Evolutionary conservation across 371 early-diverging fungal genomes (phyloP), one percentile per base, ranked within the genome.

Genomic region (Mortierella sp.): DNA sequence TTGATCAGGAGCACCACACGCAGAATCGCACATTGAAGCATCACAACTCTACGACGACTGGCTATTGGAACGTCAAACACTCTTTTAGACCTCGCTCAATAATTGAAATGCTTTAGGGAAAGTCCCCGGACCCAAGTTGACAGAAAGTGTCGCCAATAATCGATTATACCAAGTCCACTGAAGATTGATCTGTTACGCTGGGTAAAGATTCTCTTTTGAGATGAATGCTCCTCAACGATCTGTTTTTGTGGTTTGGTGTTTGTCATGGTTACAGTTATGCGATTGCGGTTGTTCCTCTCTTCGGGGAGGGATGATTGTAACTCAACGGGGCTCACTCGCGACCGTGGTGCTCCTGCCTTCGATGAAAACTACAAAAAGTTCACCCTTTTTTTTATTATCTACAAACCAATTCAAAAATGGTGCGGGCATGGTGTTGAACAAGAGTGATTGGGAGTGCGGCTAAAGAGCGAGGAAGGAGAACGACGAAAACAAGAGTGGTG

Each of bases 271-370:
- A 85, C 85, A 85, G 85, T 85, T 50, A 85, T 85, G 85, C 85
- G 85, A 85, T 85, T 85, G 85, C 81, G 78, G 78, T 85, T 85
- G 76, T 75, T 51, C 73, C 44, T 69, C n/a, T 59, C 14, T 61
- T 14, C 11, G 21, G 28, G 19, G 48, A 50, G 34, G 44, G 75
- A 75, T 78, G 78, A 85, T 75, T 73, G 81, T 85, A 85, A 85
- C 85, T 78, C 81, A 85, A 85, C 85, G 85, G 78, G 85, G 85
- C 85, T 85, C 85, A 85, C 85, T 85, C 84, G 85, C 85, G 79
- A 54, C 48, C 69, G 77, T 80, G 84, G 72, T 85, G 75, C 72
- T 75, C 55, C 53, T 64, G 37, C 40, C 71, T 67, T 61, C 69
- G 40, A 73, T 70, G 67, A 44, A 43, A 44, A 43, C 43, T 51